Evolutionary conservation across 1,139 yeast species (phyloP), one percentile per base, ranked within the genome.

Genomic region (Geotrichum cucujoidarum): DNA sequence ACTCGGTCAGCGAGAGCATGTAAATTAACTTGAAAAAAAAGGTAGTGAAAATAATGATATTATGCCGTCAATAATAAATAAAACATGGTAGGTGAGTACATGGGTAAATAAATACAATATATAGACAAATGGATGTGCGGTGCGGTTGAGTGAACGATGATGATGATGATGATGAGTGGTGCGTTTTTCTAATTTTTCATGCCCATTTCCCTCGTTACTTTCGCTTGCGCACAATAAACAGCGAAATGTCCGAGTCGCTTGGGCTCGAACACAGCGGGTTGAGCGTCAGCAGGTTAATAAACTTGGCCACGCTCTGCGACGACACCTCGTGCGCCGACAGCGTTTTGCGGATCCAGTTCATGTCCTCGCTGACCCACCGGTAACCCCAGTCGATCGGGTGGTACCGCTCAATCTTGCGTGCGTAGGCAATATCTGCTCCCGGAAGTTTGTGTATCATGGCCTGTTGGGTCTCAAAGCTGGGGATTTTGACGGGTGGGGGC

Each of bases 301-400:
- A 46, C 45, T 54, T 51, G 20, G 51, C 41, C 37, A 56, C 41
- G 2, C 44, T 47, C 31, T 54, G 55, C 30, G 50, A 42, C n/a
- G 52, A 31, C 10, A 47, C 37, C 4, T 50, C 57, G 14, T 48
- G 41, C 14, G 38, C 42, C 10, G 45, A 34, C 32, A 56, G 44
- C 3, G 53, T 44, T 2, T 48, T 22, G 24, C 53, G 45, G 33
- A 57, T 49, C 60, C 60, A 57, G 11, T 52, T 54, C 20, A 56
- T 45, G 40, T 57, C 59, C 41, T 56, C 57, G 14, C 51, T 48
- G 24, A 57, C 44, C 63, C 63, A 59, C 7, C 55, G 39, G 37
- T 47, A 48, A 11, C 62, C 60, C 63, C 63, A 60, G 46, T 57
- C 55, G 24, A 35, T 21, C 29, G 55, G 46, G n/a, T 50, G 35